Percentiles rank a stretch among this genome's conserved stretches.
Evolutionary conservation across 106 monocot genomes (phyloP).

Genomic region (Acorus calamus): DNA sequence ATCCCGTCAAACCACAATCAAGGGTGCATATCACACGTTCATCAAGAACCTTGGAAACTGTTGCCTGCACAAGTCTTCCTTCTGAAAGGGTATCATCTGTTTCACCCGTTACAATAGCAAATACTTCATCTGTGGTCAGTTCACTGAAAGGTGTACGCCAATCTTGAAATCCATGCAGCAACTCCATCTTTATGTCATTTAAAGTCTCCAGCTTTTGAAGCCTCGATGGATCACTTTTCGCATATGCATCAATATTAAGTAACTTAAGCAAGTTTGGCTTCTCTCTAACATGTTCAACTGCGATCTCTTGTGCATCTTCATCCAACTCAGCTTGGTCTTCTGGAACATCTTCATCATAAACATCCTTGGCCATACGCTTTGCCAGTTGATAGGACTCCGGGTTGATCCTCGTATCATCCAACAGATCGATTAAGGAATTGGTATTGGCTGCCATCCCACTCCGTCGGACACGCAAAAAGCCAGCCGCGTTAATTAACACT

Average conservation of each 20-base stretch:
- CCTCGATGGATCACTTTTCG: conserved; percentile 20
- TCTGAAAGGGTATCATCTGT: conserved; percentile 91
- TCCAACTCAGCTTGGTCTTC: conserved; percentile 60
- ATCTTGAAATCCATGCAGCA: conserved; percentile 77
- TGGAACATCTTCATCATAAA: conserved; percentile 30
- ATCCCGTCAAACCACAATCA: conserved; percentile 84
- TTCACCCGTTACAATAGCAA: conserved; percentile 82
- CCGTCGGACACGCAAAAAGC: conserved; percentile 74
- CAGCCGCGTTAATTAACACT: conserved; percentile 75
- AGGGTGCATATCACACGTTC: conserved; percentile 55
- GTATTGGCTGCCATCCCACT: conserved; percentile 65
- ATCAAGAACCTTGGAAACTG: conserved; percentile 59
- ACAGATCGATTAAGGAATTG: conserved; percentile 65
- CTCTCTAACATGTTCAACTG: conserved; percentile 78
- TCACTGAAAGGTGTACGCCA: conserved; percentile 58
- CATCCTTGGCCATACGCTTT: conserved; percentile 74
- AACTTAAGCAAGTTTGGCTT: conserved; percentile 39
- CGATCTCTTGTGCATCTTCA: conserved; percentile 83
- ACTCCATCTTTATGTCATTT: conserved; percentile 73
- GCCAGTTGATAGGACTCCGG: conserved; percentile 93
- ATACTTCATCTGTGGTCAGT: conserved; percentile 72
- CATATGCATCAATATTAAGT: conserved; percentile 63
- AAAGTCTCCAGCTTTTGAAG: conserved; percentile 61
- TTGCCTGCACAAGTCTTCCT: conserved; percentile 74
- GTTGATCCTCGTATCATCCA: conserved; percentile 98